Evolutionary conservation across 2,329 filamentous ascomycete genomes (phyloP), one percentile per base, ranked within the genome.

Genomic region (Waltergamsia citrina): DNA sequence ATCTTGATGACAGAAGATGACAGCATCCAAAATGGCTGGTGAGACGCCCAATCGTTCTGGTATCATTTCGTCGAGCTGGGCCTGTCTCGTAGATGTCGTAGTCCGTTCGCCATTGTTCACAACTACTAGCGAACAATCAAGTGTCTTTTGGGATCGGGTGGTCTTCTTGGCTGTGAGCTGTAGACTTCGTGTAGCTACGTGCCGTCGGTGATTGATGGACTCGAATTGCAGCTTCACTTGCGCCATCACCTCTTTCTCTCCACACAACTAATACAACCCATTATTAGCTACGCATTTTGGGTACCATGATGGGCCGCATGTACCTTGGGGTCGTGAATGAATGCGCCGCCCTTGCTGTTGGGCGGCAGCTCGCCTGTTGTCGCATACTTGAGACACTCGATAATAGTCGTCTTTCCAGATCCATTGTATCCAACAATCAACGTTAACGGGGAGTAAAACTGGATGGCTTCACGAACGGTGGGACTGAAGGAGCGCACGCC

Each of bases 1-100:
- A 53, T 98, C 92, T 53, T 98, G 92, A 52, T 98, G 92, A 54
- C 92, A 98, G 60, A 98, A 98, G 45, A 98, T 95, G 53, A 98
- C 92, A 38, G 82, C 83, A 44, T 96, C 88, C 18, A 98, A 71
- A 36, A 98, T 80, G 10, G 92, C 88, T 36, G 81, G 79, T 2
- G 87, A 92, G 4, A 95, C 92, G 24, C 92, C 92, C 1, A 98
- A 71, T 43, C 85, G 82, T 45, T 84, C 75, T 0, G 90, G 87
- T 54, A 98, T 81, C 44, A 90, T 74, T 43, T 79, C 71, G 54
- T 95, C 84, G 22, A 96, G 69, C 45, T 95, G 85, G 8, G 78
- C 78, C 14, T 85, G 78, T 27, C 82, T 78, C 4, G 83, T 85
- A 2, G 90, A 95, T 23, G 88, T 74, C 5, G 80, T 75, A 5